Percentiles rank a stretch among this genome's conserved stretches.
Conservation (phyloP, 2,329 filamentous ascomycete species). For the Moelleriella libera region DNA sequence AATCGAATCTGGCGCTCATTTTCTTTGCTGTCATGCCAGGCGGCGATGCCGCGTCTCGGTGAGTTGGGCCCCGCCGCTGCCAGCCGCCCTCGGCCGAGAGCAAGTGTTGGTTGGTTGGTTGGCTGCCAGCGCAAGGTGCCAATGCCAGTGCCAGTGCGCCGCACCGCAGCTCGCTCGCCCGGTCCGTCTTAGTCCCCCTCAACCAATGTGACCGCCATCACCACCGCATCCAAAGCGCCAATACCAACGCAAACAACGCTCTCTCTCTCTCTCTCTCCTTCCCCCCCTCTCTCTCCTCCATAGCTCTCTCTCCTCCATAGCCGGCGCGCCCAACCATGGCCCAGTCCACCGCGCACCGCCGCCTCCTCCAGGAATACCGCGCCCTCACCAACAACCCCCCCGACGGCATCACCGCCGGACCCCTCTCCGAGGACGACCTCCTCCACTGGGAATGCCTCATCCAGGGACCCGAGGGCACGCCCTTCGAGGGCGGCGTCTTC, state of each 20-base stretch:
- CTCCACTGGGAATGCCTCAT: conserved; percentile 95
- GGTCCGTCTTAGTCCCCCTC: no score
- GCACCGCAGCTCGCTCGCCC: no score
- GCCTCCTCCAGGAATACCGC: conserved; percentile 93
- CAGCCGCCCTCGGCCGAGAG: no score
- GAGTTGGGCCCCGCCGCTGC: no score
- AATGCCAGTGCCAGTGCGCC: no score
- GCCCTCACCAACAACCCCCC: conserved; percentile 86
- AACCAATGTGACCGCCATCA: neutral
- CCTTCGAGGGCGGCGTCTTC: conserved; percentile 92
- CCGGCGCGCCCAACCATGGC: conserved; percentile 26
- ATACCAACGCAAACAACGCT: no score
- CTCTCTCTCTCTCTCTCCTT: no score
- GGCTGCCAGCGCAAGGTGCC: no score
- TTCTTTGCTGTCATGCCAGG: no score
- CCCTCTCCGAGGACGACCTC: conserved; percentile 86
- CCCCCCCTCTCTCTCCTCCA: neutral
- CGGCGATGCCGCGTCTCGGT: no score
- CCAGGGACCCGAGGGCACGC: conserved; percentile 86
- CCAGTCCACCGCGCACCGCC: conserved; percentile 52
- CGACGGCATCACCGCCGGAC: conserved; percentile 94
- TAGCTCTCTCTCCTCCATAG: neutral
- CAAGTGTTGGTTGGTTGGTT: no score
- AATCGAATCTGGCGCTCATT: no score
- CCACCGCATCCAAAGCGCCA: neutral